Conservation (phyloP, 495 filamentous ascomycete genomes). For the Penicillium canescens region DNA sequence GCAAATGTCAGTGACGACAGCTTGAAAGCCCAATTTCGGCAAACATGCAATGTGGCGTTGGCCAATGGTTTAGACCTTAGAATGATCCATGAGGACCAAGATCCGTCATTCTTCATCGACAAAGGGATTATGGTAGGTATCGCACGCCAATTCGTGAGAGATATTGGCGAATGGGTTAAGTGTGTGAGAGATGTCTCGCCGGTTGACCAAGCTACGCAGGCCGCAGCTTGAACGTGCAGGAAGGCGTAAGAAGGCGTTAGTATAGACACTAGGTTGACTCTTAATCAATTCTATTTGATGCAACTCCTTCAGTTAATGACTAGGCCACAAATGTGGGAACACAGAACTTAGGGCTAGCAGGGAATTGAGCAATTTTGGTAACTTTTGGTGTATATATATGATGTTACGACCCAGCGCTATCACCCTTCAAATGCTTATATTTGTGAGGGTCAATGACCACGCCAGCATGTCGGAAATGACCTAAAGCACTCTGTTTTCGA, state of each 20-base stretch:
- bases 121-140: conserved; percentile 24
- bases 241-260: conserved; percentile 1
- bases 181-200: not conserved
- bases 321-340: not conserved
- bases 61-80: conserved; percentile 25
- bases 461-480: not conserved
- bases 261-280: not conserved
- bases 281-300: not conserved
- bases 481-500: conserved; percentile 1
- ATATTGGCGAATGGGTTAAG: conserved; percentile 12
- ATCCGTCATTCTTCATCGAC: conserved; percentile 28
- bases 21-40: conserved; percentile 18
- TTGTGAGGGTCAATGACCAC: not conserved
- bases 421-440: no score
- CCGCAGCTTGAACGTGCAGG: not conserved
- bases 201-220: conserved; percentile 1
- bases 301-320: not conserved
- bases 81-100: conserved; percentile 25
- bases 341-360: not conserved
- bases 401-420: no score
- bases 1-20: conserved; percentile 15
- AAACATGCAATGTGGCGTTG: conserved; percentile 21
- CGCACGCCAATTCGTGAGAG: conserved; percentile 20
- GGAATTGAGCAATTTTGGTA: no score
- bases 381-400: no score